Evolutionary conservation across 1,284 basidiomycete genomes (phyloP), one percentile per base, ranked within the genome.

Genomic region (Microbotryum lychnidis-dioicae): DNA sequence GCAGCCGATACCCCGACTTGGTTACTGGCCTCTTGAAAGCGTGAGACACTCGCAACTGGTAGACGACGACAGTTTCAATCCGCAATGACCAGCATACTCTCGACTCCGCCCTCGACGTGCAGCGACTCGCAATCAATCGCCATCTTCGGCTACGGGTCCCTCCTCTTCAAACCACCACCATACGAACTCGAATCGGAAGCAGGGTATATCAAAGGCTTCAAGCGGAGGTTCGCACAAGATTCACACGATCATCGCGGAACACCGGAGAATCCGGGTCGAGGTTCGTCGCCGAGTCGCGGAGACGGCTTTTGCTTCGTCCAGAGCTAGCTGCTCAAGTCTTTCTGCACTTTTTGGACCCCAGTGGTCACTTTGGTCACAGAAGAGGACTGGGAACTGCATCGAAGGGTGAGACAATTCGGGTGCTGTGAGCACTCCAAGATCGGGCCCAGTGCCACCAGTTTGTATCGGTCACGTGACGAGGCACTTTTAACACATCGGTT

Each of bases 171-270:
- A 54, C 60, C 57, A 10, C 67, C 67, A 4, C 67, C 67, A 0
- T 67, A 57, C 59, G 25, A 31, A 21, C 60, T 69, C 53, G 49
- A 59, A 5, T 64, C 61, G 12, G 60, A 58, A n/a, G 81, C 88
- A 0, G 90, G 89, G 27, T 93, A 84, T 72, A 77, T 93, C 69
- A 90, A 89, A 74, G 87, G 87, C 33, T 91, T 88, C 66, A 87
- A 89, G 0, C 82, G 90, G 3, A 79, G 89, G 33, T 93, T 93
- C 71, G 87, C 90, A 0, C 89, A 92, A 75, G 81, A 82, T 73
- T 91, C 87, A 56, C 87, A 88, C 75, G 90, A 93, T 70, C 90
- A 93, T 31, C 49, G 67, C 0, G 67, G 67, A 0, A 69, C 67
- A 7, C 56, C 56, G 56, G 74, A 66, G 20, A 51, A 42, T 7